Evolutionary conservation across 1,284 basidiomycete genomes (phyloP), one percentile per base, ranked within the genome.

Genomic region (Malassezia caprae): DNA sequence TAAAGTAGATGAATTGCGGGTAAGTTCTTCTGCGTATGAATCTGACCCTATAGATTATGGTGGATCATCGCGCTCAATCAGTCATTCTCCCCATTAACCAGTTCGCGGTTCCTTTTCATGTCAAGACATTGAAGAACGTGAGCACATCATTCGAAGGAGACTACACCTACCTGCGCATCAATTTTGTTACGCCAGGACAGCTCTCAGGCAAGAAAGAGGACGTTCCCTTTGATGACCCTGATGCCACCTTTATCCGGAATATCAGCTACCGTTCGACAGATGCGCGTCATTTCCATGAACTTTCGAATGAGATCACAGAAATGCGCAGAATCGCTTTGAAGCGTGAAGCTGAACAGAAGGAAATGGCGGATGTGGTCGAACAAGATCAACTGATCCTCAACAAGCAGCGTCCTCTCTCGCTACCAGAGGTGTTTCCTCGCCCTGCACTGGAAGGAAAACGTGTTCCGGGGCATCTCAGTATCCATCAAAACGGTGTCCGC

Each of bases 151-250:
- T 98, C 63, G 94, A 98, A 75, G 89, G 88, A 8, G 90, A 96
- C 51, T 88, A 85, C 74, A 93, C 91, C 0, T 89, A 89, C 62
- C 80, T 99, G 54, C 84, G 94, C 4, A 90, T 99, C 77, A 98
- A 98, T 78, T 96, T 98, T 79, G 90, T 96, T 75, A 94, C 91
- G 0, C 94, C 94, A 1, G 94, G 94, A 45, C 91, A 96, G 74
- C 84, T 96, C 44, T 87, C 90, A 0, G 94, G 94, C 35, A 96
- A 94, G 79, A 98, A 99, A 78, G 94, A 99, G 73, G 94, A 99
- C 65, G 96, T 90, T 84, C 94, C 94, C 0, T 98, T 98, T 67
- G 93, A 98, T 76, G 88, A 96, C 73, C 90, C 93, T 1, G 88
- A 94, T 61, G 85, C 93, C 0, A 96, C 90, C 3, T 99, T 98